Percentiles rank a stretch among this genome's conserved stretches.
Evolutionary conservation across 164 flowering plant species (phyloP).

Genomic region (Berberis thunbergii): DNA sequence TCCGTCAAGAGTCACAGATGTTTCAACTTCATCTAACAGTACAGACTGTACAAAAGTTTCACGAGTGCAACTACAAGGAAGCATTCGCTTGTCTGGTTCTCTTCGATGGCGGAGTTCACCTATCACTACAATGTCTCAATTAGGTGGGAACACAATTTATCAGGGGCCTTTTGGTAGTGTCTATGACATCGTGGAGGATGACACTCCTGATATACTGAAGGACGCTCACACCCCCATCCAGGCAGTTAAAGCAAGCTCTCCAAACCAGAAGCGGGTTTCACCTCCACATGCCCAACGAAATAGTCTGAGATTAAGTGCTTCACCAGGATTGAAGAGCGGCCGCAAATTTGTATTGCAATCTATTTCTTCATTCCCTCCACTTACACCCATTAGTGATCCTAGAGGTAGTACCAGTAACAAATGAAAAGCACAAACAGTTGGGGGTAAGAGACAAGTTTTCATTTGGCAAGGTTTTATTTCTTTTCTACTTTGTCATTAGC

Average conservation of each 20-base stretch:
- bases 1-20: conserved; percentile 13
- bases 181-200: conserved; percentile 32
- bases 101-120: conserved; percentile 41
- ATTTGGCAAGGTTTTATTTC: not conserved
- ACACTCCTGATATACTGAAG: conserved; percentile 49
- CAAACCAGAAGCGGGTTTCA: conserved; percentile 61
- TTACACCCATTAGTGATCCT: conserved; percentile 48
- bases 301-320: conserved; percentile 36
- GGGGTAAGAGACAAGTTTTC: not conserved
- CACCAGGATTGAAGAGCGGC: conserved; percentile 41
- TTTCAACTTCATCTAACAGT: conserved; percentile 25
- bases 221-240: conserved; percentile 29
- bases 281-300: conserved; percentile 40
- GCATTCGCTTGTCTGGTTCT: conserved; percentile 19
- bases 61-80: conserved; percentile 15
- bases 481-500: not conserved
- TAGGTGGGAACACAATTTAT: conserved; percentile 15
- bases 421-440: conserved; percentile 5
- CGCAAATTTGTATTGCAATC: conserved; percentile 63
- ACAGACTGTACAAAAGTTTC: conserved; percentile 15
- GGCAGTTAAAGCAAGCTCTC: conserved; percentile 54
- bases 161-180: conserved; percentile 18
- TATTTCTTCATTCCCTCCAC: conserved; percentile 60
- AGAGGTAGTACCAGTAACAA: conserved; percentile 19
- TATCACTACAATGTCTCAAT: conserved; percentile 27